Percentiles rank a stretch among this genome's conserved stretches.
These are phyloP conservation scores for Suillus subaureus DNA, from an alignment of 768 basidiomycete genomes.

Conservation along the genomic window DNA sequence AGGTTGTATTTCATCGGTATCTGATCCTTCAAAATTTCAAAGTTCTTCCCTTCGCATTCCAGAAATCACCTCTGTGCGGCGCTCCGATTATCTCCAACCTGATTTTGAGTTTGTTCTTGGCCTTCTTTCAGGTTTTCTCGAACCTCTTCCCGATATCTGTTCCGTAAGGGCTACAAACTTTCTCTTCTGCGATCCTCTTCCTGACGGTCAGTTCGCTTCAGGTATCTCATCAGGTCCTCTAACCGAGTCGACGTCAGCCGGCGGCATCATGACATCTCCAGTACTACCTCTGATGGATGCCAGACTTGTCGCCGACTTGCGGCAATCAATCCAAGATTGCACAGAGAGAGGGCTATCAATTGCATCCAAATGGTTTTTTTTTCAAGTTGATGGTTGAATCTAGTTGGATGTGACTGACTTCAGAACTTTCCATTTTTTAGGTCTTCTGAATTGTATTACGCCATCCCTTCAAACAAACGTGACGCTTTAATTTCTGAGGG, in stretches of 20 bases:
- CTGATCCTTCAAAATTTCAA: neutral
- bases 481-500: constrained; percentile 28
- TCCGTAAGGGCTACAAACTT: neutral
- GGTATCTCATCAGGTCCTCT: neutral
- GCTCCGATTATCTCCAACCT: neutral
- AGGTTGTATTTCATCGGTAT: neutral
- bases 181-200: neutral
- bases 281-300: constrained; percentile 40
- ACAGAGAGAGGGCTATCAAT: constrained; percentile 68
- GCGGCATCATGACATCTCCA: neutral
- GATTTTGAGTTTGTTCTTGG: constrained; percentile 3
- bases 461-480: constrained; percentile 54
- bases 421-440: constrained; percentile 40
- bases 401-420: constrained; percentile 14
- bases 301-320: constrained; percentile 57
- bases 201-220: neutral
- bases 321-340: constrained; percentile 69
- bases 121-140: constrained; percentile 7
- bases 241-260: neutral
- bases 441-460: constrained; percentile 76
- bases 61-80: neutral
- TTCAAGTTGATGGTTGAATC: constrained; percentile 9
- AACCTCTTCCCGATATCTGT: neutral
- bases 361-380: constrained; percentile 73
- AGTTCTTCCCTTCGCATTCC: neutral